Evolutionary conservation across 2,329 filamentous ascomycete species (phyloP), one percentile per base, ranked within the genome.

Genomic region (Cordyceps pruinosa): DNA sequence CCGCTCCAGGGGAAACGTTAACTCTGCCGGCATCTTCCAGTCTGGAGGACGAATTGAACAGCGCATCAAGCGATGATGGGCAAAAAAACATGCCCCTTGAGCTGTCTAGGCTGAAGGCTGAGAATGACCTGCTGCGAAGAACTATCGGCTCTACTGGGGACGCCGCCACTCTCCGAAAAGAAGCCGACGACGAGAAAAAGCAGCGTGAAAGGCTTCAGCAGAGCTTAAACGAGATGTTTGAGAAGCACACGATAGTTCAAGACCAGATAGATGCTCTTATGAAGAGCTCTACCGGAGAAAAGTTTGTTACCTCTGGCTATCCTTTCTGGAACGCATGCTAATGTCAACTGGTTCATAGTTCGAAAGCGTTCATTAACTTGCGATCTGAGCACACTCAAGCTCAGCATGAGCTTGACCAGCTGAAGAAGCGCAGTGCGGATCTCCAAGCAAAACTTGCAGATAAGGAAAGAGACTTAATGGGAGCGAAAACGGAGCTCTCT

Each of bases 1-100:
- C 58, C 17, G 28, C 63, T 28, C 63, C 66, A 35, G 63, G 59
- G 13, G 63, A 60, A 55, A 45, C 17, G 34, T 64, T 23, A 61
- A 61, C 42, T 35, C 25, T 55, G 7, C 59, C 46, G 28, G 55
- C 57, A 9, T 54, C 65, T 26, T 72, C 78, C 41, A 82, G 72
- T 59, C 77, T 87, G 9, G 83, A 85, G 67, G 79, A 85, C 59
- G 84, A 87, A 66, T 74, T 87, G 5, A 78, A 81, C 52, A 75
- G 74, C 58, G 77, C 78, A 25, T 66, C 67, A 41, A 72, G 73
- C 58, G 71, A 74, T 6, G 69, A 70, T 37, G 64, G 61, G 13
- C 68, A 71, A 13, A 66, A 69, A 12, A 74, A 73, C 54, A 69
- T 80, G 49, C 73, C 75, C 12, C 68, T 83, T 19, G 80, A 84